Percentiles rank a stretch among this genome's conserved stretches.
Conservation (phyloP, 495 filamentous ascomycete species). For the Haplographium delicatum region DNA sequence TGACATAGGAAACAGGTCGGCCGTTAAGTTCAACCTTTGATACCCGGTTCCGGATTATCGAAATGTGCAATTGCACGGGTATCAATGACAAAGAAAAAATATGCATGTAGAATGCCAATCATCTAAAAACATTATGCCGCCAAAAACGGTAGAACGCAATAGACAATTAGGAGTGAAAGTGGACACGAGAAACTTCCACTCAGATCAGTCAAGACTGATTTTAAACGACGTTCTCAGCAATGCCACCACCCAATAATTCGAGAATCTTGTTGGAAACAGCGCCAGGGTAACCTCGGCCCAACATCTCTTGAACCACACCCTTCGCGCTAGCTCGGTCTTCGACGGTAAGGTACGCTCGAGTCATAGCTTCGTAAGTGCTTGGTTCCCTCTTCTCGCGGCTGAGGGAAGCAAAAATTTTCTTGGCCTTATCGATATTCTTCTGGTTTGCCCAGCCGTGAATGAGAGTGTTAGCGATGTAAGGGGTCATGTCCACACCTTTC, state of each 20-base stretch:
- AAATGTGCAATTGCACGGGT: constrained; percentile 27
- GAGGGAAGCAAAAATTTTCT: constrained; percentile 71
- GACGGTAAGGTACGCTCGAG: constrained; percentile 79
- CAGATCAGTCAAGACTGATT: not conserved
- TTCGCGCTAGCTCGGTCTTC: constrained; percentile 72
- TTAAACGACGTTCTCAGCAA: constrained; percentile 17
- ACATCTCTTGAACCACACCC: constrained; percentile 81
- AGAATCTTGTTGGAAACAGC: constrained; percentile 89
- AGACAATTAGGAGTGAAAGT: constrained; percentile 13
- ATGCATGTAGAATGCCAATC: constrained; percentile 12
- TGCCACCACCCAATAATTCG: constrained; percentile 72
- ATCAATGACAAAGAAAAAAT: constrained; percentile 24
- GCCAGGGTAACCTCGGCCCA: constrained; percentile 80
- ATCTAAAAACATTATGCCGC: constrained; percentile 14
- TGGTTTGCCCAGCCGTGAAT: constrained; percentile 95
- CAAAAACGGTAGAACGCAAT: constrained; percentile 9
- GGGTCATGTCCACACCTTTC: constrained; percentile 75
- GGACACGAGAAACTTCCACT: constrained; percentile 5
- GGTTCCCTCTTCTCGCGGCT: constrained; percentile 76
- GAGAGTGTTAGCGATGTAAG: constrained; percentile 98
- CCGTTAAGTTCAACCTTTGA: constrained; percentile 9
- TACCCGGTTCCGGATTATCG: constrained; percentile 19
- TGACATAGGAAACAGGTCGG: constrained; percentile 6
- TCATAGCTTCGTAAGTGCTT: constrained; percentile 99
- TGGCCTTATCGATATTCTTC: constrained; percentile 72